Percentiles rank a stretch among this genome's conserved stretches.
Conservation (phyloP, 2,329 filamentous ascomycete species). For the Paraphaeosphaeria sporulosa region DNA sequence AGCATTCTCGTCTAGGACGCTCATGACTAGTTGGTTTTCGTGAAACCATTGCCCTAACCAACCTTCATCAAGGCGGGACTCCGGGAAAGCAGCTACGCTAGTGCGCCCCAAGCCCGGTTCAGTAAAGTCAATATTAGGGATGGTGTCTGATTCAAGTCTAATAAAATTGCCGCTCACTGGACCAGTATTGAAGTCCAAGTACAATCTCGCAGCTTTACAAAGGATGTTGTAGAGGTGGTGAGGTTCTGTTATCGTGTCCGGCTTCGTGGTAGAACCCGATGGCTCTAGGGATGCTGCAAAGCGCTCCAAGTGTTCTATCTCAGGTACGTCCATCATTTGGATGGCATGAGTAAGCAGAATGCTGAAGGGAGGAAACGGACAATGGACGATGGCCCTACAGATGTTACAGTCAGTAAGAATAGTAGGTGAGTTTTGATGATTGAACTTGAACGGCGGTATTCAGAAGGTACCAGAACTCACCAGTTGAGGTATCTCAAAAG, state of each 20-base stretch:
- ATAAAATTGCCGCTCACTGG: not conserved
- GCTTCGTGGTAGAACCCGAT: not conserved
- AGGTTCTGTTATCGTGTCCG: not conserved
- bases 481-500: conserved; percentile 48
- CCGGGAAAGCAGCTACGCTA: not conserved
- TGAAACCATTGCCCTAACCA: conserved; percentile 6
- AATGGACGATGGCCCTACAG: conserved; percentile 46
- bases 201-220: conserved; percentile 4
- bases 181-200: not conserved
- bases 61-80: not conserved
- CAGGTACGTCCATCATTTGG: conserved; percentile 15
- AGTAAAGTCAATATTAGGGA: not conserved
- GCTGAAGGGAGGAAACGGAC: conserved; percentile 51
- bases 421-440: not conserved
- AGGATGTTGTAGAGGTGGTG: not conserved
- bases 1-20: not conserved
- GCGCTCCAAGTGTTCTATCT: not conserved
- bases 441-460: no score
- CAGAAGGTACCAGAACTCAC: conserved; percentile 30
- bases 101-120: not conserved
- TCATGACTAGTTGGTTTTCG: conserved; percentile 1
- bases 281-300: conserved; percentile 2
- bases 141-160: not conserved
- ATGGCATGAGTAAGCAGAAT: conserved; percentile 47
- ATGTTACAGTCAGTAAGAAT: not conserved